A percentile compares a stretch with the other conserved stretches of the same genome.
Conservation (phyloP, 148 eudicot species). For the Amaranthus cruentus region DNA sequence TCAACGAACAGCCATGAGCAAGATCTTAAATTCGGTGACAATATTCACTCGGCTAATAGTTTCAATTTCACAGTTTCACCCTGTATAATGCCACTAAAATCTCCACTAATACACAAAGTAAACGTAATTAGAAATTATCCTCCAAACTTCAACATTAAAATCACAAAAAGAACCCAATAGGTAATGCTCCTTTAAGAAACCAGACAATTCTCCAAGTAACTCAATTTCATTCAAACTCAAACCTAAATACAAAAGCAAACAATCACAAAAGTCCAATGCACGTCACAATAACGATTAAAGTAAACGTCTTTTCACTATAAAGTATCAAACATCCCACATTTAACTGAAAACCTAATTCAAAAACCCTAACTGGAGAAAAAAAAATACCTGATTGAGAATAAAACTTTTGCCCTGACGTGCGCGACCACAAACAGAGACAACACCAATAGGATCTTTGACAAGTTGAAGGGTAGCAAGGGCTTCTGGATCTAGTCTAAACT, state of each 20-base stretch:
- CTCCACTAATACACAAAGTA: too few species aligned
- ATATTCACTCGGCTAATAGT: too few species aligned
- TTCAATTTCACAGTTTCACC: too few species aligned
- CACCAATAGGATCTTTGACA: slow-evolving; percentile 81
- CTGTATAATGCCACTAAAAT: too few species aligned
- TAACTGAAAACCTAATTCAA: neutral
- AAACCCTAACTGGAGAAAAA: slow-evolving; percentile 22
- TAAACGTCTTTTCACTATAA: neutral
- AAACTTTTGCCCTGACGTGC: slow-evolving; percentile 97
- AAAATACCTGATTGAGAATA: slow-evolving; percentile 65
- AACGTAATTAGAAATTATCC: too few species aligned
- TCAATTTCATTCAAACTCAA: neutral
- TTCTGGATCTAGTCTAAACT: slow-evolving; percentile 86
- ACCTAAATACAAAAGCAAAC: neutral
- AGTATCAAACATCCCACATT: neutral
- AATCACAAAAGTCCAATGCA: neutral
- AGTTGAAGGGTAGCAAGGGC: slow-evolving; percentile 83
- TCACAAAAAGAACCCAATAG: too few species aligned
- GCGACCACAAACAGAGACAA: slow-evolving; percentile 97
- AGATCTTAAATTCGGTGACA: too few species aligned
- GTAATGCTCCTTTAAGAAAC: neutral
- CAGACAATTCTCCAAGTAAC: neutral
- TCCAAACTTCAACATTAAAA: too few species aligned
- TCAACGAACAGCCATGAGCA: too few species aligned
- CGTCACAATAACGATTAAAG: neutral